Base-by-base conservation (phyloP, 2,329 filamentous ascomycete species). In the Trichophaea hybrida region DNA sequence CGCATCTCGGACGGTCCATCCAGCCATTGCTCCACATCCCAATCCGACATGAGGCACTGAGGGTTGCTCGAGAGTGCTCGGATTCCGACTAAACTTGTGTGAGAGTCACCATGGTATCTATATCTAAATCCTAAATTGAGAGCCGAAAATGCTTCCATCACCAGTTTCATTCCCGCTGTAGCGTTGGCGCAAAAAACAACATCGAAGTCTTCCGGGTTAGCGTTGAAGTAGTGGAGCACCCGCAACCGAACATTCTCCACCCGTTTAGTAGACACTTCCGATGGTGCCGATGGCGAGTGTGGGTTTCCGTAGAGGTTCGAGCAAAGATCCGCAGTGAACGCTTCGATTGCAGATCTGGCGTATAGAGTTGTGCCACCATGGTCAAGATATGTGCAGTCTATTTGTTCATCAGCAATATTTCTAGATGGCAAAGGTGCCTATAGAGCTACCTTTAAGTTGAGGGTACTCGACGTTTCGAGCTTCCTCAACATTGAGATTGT, bases 11-110 rank as follows among this genome's bases (percentile, higher is more conserved):
- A 53, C 35, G 59, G 59, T 13, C 52, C 43, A 15, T 55, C 49
- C 6, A 90, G 73, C 85, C 87, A 94, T 1, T 71, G 67, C 13
- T 82, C 74, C 6, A 94, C 79, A 53, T 81, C 81, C 0, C 69
- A 70, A 67, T 89, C 81, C 31, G 73, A 74, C 52, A 77, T 73
- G 40, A 95, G 79, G 71, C 88, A 94, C 7, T 73, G 71, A 64
- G 84, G 85, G 60, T 74, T 70, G 1, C 68, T 71, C 15, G 89
- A 85, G 68, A 86, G 75, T 72, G 91, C 84, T 56, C 87, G 77
- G 8, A 86, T 78, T 0, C 88, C 87, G 33, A 93, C 78, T 24
- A 83, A 70, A 65, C 79, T 82, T 8, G 80, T 84, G 68, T 83
- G 81, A 1, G 77, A 74, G 65, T 83, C 80, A 59, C 75, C 74